Conservation (phyloP, 2,329 filamentous ascomycete species). For the Cylindrodendrum hubeiense region DNA sequence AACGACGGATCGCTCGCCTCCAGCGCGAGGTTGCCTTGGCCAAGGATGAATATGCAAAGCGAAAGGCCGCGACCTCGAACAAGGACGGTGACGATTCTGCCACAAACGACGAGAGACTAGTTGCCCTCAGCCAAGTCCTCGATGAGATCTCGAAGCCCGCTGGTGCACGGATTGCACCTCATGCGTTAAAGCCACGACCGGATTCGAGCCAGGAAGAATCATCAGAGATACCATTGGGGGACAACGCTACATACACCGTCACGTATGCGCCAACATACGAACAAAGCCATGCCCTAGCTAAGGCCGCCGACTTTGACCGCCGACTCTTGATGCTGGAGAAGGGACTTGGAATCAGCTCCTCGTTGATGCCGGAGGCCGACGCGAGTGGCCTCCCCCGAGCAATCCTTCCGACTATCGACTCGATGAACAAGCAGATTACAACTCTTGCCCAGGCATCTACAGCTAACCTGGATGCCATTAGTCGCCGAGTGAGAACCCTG, state of each 20-base stretch:
- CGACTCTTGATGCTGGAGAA: slow-evolving; percentile 84
- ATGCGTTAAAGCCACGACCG: slow-evolving; percentile 23
- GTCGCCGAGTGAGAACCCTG: slow-evolving; percentile 76
- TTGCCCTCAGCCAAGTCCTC: slow-evolving; percentile 78
- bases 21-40: slow-evolving; percentile 85
- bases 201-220: slow-evolving; percentile 31
- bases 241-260: slow-evolving; percentile 70
- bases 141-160: slow-evolving; percentile 69
- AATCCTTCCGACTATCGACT: slow-evolving; percentile 84
- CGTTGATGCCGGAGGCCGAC: slow-evolving; percentile 72
- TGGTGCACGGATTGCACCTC: slow-evolving; percentile 26
- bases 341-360: slow-evolving; percentile 81
- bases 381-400: slow-evolving; percentile 71
- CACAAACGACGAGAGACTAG: slow-evolving; percentile 55
- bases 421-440: slow-evolving; percentile 83
- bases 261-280: slow-evolving; percentile 75
- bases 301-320: slow-evolving; percentile 89
- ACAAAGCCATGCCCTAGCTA: slow-evolving; percentile 78
- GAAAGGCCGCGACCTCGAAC: slow-evolving; percentile 60
- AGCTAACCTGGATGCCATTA: slow-evolving; percentile 79
- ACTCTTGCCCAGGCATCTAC: slow-evolving; percentile 80
- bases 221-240: slow-evolving; percentile 32
- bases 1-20: slow-evolving; percentile 83
- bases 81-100: slow-evolving; percentile 62
- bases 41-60: slow-evolving; percentile 71